Conservation (phyloP, 139 green algal species). For the Marvania coccoides region DNA sequence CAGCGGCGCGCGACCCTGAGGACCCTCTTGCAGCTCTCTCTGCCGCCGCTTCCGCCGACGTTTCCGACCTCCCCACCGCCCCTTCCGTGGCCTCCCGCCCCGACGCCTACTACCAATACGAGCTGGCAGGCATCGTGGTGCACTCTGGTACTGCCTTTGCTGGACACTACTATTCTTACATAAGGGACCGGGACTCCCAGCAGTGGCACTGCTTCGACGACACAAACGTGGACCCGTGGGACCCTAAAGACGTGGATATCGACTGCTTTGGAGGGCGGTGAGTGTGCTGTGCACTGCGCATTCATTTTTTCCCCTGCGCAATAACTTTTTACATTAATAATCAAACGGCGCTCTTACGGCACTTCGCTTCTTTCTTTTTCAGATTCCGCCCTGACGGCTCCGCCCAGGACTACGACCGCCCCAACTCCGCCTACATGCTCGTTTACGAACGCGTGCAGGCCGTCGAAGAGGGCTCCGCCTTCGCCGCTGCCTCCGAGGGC, state of each 20-base stretch:
- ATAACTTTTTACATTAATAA: too few relatives aligned
- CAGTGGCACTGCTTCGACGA: slow-evolving; percentile 86
- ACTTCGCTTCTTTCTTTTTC: too few relatives aligned
- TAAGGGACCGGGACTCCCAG: slow-evolving; percentile 33
- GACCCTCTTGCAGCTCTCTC: too few relatives aligned
- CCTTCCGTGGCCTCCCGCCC: not conserved
- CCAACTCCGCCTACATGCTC: slow-evolving; percentile 92
- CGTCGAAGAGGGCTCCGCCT: not conserved
- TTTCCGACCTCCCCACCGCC: too few relatives aligned
- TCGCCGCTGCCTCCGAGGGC: not conserved
- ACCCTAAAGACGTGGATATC: slow-evolving; percentile 56
- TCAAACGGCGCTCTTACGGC: too few relatives aligned
- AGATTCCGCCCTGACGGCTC: not conserved
- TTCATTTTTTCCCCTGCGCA: too few relatives aligned
- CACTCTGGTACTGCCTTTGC: slow-evolving; percentile 87
- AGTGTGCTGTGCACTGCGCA: too few relatives aligned
- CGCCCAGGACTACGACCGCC: slow-evolving; percentile 56
- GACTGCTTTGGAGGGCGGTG: slow-evolving; percentile 81
- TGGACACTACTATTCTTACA: slow-evolving; percentile 94
- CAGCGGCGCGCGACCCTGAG: not conserved
- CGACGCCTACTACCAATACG: slow-evolving; percentile 58
- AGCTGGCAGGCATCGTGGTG: slow-evolving; percentile 82
- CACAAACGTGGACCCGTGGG: slow-evolving; percentile 66
- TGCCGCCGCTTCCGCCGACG: not conserved
- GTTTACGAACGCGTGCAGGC: slow-evolving; percentile 75